Base-by-base conservation (phyloP, 1,284 basidiomycete genomes). In the Trametes hirsuta region DNA sequence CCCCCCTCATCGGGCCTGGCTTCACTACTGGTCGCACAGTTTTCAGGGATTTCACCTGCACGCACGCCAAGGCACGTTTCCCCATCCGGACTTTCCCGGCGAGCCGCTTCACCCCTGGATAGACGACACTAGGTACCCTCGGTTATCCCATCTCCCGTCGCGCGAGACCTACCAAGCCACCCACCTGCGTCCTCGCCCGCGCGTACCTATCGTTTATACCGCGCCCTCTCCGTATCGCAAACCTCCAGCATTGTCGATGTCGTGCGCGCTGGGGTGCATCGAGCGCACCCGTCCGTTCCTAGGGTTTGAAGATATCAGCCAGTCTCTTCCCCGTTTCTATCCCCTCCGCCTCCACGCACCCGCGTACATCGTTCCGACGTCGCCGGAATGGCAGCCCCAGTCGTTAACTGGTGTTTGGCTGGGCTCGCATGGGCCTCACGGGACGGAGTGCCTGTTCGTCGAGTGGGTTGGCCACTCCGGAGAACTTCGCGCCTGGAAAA, bases 381-480 rank as follows among this genome's bases (percentile, higher is more conserved):
- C 63, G 9, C 30, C 54, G 2, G 35, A 53, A 1, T 73, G 71
- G 69, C 36, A 25, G 4, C 64, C 70, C 3, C 34, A 34, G 21
- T 61, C 58, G 34, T 55, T 73, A 15, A 57, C 42, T n/a, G 72
- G 72, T 1, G 54, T 73, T 2, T 73, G 72, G 72, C 60, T 72
- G 24, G 71, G 69, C 3, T 59, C 66, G 9, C 69, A 72, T 49
- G 67, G 64, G 1, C 61, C 65, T 0, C 70, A 72, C 47, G 69
- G 69, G 12, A 72, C 69, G 4, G 67, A 73, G 54, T 65, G 66
- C 22, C 54, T 73, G 3, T 70, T 58, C 41, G 25, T 72, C 12
- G 58, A 66, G 8, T 66, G 58, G 61, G 50, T 59, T 24, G 21
- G 54, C n/a, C 30, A 21, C 4, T 35, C 30, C 8, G 30, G 51